Evolutionary conservation across 371 early-diverging fungal species (phyloP).

Genomic region (Mycotypha africana): DNA sequence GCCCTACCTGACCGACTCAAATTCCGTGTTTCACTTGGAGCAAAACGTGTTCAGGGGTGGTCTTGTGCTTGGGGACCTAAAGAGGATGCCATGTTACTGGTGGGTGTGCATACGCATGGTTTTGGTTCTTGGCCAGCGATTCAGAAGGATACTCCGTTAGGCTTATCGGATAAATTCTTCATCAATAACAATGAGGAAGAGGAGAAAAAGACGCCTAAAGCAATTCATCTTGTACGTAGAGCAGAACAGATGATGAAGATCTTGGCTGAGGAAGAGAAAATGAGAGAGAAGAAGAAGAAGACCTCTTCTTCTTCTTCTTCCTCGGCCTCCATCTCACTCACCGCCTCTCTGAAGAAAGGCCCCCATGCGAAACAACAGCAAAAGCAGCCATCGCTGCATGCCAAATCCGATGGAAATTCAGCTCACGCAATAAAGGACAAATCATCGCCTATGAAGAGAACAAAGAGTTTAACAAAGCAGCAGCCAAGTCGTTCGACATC

Average conservation of each 20-base stretch:
- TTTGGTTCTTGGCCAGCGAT: conserved; percentile 92
- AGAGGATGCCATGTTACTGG: conserved; percentile 95
- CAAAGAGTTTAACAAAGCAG: not conserved
- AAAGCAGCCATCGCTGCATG: not conserved
- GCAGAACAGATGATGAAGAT: conserved; percentile 87
- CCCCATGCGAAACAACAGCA: conserved; percentile 4
- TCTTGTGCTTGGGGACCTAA: conserved; percentile 80
- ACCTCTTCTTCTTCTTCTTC: not conserved
- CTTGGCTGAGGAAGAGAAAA: conserved; percentile 50
- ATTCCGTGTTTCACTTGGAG: conserved; percentile 60
- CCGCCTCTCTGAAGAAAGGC: conserved; percentile 6
- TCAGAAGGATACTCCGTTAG: conserved; percentile 71
- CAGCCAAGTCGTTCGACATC: not conserved
- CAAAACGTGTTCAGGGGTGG: conserved; percentile 89
- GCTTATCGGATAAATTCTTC: conserved; percentile 80
- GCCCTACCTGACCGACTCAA: conserved; percentile 21
- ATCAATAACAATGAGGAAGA: conserved; percentile 44
- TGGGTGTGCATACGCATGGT: conserved; percentile 91
- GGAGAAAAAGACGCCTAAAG: conserved; percentile 66
- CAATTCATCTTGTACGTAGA: conserved; percentile 82
- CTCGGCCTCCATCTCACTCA: too few relatives aligned
- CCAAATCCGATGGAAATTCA: not conserved
- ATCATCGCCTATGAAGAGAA: conserved; percentile 2
- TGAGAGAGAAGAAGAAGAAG: not conserved
- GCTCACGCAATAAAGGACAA: not conserved